phyloP scores from a whole-genome alignment of 768 basidiomycete species.

The Psilocybe tampanensis region DNA sequence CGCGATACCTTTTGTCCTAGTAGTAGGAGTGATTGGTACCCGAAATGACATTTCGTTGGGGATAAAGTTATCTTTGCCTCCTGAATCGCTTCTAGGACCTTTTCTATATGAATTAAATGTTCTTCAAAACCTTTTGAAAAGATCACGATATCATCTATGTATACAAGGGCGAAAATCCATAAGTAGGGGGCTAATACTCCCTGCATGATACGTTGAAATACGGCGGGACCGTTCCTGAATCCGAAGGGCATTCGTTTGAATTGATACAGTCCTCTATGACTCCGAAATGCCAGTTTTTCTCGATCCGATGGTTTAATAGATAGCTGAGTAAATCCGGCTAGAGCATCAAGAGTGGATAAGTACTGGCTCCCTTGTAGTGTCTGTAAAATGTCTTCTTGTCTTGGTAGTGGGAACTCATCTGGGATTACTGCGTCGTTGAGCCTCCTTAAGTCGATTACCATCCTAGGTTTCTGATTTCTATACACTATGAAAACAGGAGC shows the following conservation, averaged over 20 bases:
- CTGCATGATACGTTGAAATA: constrained; percentile 43
- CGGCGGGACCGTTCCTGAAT: constrained; percentile 30
- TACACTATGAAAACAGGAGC: constrained; percentile 36
- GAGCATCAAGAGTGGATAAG: constrained; percentile 29
- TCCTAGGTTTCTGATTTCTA: constrained; percentile 35
- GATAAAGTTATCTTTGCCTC: constrained; percentile 31
- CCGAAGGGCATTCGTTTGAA: constrained; percentile 42
- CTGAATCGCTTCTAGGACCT: constrained; percentile 27
- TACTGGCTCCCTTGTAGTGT: background rate
- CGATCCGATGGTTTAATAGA: background rate
- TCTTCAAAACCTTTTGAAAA: constrained; percentile 26
- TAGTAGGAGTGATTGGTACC: constrained; percentile 27
- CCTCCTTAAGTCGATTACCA: constrained; percentile 34
- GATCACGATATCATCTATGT: constrained; percentile 41
- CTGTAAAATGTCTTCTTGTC: constrained; percentile 23
- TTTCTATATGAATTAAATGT: constrained; percentile 28
- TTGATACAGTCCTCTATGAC: constrained; percentile 39
- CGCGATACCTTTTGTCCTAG: constrained; percentile 20
- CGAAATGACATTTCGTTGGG: constrained; percentile 32
- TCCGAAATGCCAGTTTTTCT: constrained; percentile 27
- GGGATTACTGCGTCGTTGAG: constrained; percentile 9
- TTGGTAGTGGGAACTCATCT: constrained; percentile 26
- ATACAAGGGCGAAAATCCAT: constrained; percentile 38
- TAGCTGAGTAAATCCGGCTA: background rate
- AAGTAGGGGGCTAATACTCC: constrained; percentile 29